Conservation (phyloP, 169 alveolate species). For the Eimeria necatrix region DNA sequence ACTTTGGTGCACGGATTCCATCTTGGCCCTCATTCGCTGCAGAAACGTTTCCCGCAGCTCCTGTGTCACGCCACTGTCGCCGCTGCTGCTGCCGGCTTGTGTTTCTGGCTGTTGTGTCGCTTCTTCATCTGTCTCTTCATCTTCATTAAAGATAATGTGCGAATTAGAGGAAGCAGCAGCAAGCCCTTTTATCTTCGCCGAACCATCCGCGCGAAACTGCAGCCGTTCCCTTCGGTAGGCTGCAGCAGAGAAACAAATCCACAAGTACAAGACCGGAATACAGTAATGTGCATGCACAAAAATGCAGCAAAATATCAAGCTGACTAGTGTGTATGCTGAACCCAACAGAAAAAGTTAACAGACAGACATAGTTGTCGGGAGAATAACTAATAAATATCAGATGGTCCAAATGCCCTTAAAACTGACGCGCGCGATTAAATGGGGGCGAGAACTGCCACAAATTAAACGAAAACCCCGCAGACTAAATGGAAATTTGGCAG, state of each 20-base stretch:
- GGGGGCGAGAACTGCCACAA: too few species aligned
- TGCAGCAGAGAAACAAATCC: constrained; percentile 11
- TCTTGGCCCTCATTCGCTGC: constrained; percentile 56
- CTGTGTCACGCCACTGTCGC: background rate
- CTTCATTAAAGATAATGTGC: constrained; percentile 47
- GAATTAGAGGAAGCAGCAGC: constrained; percentile 59
- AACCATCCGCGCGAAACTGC: constrained; percentile 78
- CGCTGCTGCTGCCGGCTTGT: background rate
- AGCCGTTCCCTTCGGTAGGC: constrained; percentile 71
- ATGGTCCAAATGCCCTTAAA: too few species aligned
- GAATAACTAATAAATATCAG: too few species aligned
- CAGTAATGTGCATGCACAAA: background rate
- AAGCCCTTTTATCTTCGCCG: constrained; percentile 81
- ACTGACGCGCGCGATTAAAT: too few species aligned
- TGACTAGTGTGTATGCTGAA: background rate
- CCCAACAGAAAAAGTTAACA: too few species aligned
- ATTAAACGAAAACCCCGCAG: too few species aligned
- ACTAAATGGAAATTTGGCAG: too few species aligned
- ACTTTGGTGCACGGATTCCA: constrained; percentile 46
- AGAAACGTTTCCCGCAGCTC: constrained; percentile 56
- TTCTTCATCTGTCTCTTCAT: constrained; percentile 45
- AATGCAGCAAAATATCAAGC: background rate
- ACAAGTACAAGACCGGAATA: background rate
- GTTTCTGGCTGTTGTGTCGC: background rate
- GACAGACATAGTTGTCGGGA: background rate